A percentile compares a stretch with the other conserved stretches of the same genome.
Evolutionary conservation across 768 basidiomycete genomes (phyloP).

Genomic region (Trametes gibbosa): DNA sequence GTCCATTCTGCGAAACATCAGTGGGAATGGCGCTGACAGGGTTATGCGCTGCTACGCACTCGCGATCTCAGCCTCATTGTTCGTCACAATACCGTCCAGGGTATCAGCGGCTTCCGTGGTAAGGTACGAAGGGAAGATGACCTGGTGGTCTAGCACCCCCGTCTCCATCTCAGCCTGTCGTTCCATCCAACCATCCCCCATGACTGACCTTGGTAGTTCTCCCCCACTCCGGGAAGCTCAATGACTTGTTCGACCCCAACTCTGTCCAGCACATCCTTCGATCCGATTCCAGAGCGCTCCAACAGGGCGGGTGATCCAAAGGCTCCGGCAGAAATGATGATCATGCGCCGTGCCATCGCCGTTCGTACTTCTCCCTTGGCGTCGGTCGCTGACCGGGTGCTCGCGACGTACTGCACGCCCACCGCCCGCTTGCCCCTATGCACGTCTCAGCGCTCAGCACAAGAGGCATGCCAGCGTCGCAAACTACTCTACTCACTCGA

Average conservation of each 20-base stretch:
- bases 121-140: conserved; percentile 12
- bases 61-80: conserved; percentile 15
- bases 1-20: conserved; percentile 30
- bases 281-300: conserved; percentile 51
- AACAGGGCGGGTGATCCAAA: conserved; percentile 51
- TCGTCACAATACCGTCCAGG: conserved; percentile 20
- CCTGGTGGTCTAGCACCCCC: conserved; percentile 14
- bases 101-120: conserved; percentile 20
- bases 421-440: conserved; percentile 36
- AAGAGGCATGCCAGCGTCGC: too few relatives aligned
- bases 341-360: conserved; percentile 34
- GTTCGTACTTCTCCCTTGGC: conserved; percentile 5
- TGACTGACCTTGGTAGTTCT: conserved; percentile 34
- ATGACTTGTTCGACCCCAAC: conserved; percentile 32
- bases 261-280: conserved; percentile 29
- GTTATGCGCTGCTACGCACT: conserved; percentile 11
- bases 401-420: conserved; percentile 38
- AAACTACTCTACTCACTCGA: conserved; percentile 29
- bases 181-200: neutral
- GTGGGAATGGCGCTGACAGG: neutral
- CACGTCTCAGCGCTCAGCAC: neutral
- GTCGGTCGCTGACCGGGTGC: conserved; percentile 27
- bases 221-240: conserved; percentile 44
- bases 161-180: too few relatives aligned
- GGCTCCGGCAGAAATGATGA: conserved; percentile 40